phyloP scores from a whole-genome alignment of 2,329 filamentous ascomycete species.

The Fusarium verrucosum region DNA sequence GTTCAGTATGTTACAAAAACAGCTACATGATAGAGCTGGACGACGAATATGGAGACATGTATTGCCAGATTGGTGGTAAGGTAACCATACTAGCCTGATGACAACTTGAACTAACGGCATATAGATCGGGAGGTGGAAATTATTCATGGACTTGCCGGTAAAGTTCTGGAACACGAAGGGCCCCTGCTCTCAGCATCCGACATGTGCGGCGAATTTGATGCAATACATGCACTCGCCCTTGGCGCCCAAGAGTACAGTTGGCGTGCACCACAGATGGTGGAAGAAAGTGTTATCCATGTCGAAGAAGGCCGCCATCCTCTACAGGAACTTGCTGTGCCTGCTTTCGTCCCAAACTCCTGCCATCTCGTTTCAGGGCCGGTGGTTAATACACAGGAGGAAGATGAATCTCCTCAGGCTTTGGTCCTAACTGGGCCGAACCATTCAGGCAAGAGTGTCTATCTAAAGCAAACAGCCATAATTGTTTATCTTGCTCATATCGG shows the following conservation, averaged over 20 bases:
- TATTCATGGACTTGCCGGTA: constrained; percentile 77
- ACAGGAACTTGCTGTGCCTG: constrained; percentile 82
- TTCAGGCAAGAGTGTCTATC: constrained; percentile 94
- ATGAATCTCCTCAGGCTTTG: constrained; percentile 65
- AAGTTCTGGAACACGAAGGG: constrained; percentile 74
- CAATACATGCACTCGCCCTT: constrained; percentile 79
- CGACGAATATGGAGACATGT: constrained; percentile 82
- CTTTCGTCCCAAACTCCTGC: constrained; percentile 86
- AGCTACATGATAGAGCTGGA: constrained; percentile 83
- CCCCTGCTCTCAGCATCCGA: constrained; percentile 76
- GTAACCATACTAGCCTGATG: not conserved
- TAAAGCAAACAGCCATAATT: constrained; percentile 92
- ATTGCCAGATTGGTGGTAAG: constrained; percentile 81
- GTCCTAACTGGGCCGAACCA: constrained; percentile 94
- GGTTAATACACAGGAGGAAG: not conserved
- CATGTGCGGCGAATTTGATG: constrained; percentile 86
- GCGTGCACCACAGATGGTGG: constrained; percentile 73
- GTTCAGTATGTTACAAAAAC: constrained; percentile 86
- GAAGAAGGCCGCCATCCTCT: constrained; percentile 84
- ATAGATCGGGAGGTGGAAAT: constrained; percentile 89
- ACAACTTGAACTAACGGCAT: constrained; percentile 32
- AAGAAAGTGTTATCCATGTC: constrained; percentile 76
- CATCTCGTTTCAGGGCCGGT: constrained; percentile 69
- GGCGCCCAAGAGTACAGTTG: constrained; percentile 81
- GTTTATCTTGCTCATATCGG: constrained; percentile 93